phyloP scores from a whole-genome alignment of 345 rosid species.

The Capsella bursapastoris region DNA sequence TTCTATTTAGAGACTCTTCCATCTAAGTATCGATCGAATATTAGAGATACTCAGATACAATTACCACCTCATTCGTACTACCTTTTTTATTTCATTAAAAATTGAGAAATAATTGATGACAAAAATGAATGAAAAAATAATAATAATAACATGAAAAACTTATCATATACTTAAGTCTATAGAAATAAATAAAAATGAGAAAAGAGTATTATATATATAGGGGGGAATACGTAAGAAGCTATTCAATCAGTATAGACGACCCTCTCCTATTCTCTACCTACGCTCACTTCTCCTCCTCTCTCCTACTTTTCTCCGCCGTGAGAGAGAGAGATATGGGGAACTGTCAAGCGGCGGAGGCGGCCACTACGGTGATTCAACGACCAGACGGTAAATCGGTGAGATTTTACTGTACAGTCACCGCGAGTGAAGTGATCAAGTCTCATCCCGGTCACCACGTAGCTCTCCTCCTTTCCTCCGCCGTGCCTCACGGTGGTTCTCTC shows the following conservation, averaged over 20 bases:
- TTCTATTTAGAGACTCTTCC: conserved; percentile 3
- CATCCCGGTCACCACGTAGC: conserved; percentile 46
- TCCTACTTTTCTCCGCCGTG: conserved; percentile 41
- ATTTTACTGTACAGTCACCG: conserved; percentile 35
- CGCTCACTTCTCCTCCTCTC: conserved; percentile 11
- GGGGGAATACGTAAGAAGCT: conserved; percentile 26
- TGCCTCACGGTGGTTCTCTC: conserved; percentile 48
- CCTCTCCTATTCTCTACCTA: conserved; percentile 1
- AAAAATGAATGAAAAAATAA: background rate
- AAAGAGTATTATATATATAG: background rate
- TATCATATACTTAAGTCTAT: background rate
- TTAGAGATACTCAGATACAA: background rate
- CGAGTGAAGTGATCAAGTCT: conserved; percentile 36
- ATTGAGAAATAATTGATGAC: background rate
- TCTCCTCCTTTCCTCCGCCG: conserved; percentile 44
- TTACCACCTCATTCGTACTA: background rate
- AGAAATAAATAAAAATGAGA: conserved; percentile 9
- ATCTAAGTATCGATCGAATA: background rate
- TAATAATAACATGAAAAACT: background rate
- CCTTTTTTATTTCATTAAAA: background rate
- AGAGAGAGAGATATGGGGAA: conserved; percentile 38
- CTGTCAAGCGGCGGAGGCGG: conserved; percentile 48
- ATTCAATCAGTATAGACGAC: background rate
- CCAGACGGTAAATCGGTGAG: conserved; percentile 43
- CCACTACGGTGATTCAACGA: conserved; percentile 39